phyloP scores from a whole-genome alignment of 306 rosid species.

The Canavalia ensiformis region DNA sequence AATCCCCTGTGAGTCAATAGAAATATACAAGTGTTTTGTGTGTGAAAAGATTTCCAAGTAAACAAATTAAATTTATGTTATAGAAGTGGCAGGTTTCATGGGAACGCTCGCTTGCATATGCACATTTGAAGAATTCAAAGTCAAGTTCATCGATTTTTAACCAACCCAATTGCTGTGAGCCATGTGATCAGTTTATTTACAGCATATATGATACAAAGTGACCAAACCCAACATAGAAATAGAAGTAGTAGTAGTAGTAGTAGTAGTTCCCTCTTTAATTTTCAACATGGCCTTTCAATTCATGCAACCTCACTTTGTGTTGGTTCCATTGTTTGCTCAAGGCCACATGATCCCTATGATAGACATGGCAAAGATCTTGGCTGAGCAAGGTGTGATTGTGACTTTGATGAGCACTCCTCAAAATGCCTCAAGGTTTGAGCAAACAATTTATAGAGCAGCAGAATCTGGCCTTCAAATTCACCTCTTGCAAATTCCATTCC shows the following conservation, averaged over 20 bases:
- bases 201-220: neutral
- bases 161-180: neutral
- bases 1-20: neutral
- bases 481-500: slow-evolving; percentile 68
- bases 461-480: slow-evolving; percentile 53
- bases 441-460: slow-evolving; percentile 55
- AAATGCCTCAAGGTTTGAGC: slow-evolving; percentile 70
- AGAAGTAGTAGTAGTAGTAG: neutral
- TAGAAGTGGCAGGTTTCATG: neutral
- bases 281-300: slow-evolving; percentile 43
- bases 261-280: neutral
- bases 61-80: neutral
- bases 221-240: neutral
- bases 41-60: neutral
- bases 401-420: slow-evolving; percentile 74
- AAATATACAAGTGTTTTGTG: neutral
- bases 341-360: slow-evolving; percentile 96
- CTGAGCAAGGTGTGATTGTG: slow-evolving; percentile 61
- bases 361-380: slow-evolving; percentile 79
- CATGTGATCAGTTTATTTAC: neutral
- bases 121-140: slow-evolving; percentile 40
- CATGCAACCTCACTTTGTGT: slow-evolving; percentile 69
- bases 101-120: neutral
- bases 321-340: slow-evolving; percentile 84
- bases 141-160: slow-evolving; percentile 36